phyloP scores from a whole-genome alignment of 768 basidiomycete genomes.

The Punctularia strigosozonata region DNA sequence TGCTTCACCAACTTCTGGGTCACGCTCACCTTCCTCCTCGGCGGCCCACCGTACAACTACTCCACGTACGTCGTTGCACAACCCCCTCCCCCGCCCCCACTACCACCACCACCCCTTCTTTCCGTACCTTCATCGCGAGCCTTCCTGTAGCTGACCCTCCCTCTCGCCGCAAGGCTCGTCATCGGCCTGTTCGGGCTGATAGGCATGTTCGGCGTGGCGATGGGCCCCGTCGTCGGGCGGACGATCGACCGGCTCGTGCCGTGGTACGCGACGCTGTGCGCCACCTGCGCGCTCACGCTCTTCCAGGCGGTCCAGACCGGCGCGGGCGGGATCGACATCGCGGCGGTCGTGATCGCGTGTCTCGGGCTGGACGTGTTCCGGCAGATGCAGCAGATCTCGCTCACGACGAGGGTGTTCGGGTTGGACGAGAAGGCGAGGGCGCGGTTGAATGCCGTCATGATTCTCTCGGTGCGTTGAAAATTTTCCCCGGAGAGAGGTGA shows the following conservation, averaged over 20 bases:
- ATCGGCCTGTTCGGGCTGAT: slow-evolving; percentile 40
- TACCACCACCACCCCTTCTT: no score
- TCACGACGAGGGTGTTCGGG: slow-evolving; percentile 40
- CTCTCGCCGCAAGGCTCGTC: slow-evolving; percentile 16
- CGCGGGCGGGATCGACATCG: slow-evolving; percentile 59
- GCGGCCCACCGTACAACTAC: slow-evolving; percentile 63
- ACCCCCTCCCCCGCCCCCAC: background rate
- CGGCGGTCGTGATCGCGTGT: slow-evolving; percentile 56
- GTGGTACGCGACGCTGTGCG: slow-evolving; percentile 65
- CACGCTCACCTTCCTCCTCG: slow-evolving; percentile 72
- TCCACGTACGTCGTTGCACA: slow-evolving; percentile 36
- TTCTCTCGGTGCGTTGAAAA: slow-evolving; percentile 42
- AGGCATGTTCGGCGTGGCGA: slow-evolving; percentile 48
- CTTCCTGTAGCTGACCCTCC: no score
- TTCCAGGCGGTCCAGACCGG: slow-evolving; percentile 56
- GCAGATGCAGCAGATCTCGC: slow-evolving; percentile 64
- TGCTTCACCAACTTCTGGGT: slow-evolving; percentile 38
- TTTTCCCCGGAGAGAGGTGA: no score
- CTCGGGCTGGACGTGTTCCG: slow-evolving; percentile 65
- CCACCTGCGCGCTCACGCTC: slow-evolving; percentile 30
- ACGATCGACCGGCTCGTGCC: slow-evolving; percentile 60
- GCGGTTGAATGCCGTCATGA: slow-evolving; percentile 64
- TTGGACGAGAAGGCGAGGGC: slow-evolving; percentile 19
- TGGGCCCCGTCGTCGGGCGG: slow-evolving; percentile 59
- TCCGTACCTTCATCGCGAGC: no score